Evolutionary conservation across 163 green algal genomes (phyloP).

Genomic region (Scenedesmus sp.): DNA sequence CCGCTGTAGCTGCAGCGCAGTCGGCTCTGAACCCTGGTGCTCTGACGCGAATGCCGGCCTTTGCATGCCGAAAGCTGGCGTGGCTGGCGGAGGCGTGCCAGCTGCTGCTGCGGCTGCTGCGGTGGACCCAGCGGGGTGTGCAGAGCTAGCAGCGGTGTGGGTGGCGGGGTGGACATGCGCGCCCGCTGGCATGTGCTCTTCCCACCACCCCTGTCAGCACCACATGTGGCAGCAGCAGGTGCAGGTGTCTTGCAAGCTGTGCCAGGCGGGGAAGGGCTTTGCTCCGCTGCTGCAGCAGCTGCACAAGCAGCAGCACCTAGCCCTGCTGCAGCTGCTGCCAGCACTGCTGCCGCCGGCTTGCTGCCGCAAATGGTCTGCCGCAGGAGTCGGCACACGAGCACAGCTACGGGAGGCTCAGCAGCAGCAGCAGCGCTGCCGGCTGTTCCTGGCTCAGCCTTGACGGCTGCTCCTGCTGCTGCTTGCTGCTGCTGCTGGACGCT

Average conservation of each 20-base stretch:
- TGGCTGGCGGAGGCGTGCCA: neutral
- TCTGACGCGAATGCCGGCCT: neutral
- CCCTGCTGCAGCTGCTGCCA: conserved; percentile 9
- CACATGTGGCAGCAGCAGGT: conserved; percentile 4
- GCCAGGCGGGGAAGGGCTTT: neutral
- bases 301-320: neutral
- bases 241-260: neutral
- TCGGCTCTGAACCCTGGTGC: neutral
- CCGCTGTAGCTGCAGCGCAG: neutral
- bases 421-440: neutral
- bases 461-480: neutral
- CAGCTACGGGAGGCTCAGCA: neutral
- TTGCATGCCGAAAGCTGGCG: neutral
- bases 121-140: neutral
- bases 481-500: neutral
- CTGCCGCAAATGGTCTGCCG: neutral
- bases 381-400: neutral
- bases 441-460: neutral
- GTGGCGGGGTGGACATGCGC: neutral
- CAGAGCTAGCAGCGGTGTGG: neutral
- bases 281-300: neutral
- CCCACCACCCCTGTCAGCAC: neutral
- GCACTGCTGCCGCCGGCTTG: neutral
- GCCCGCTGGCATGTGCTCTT: neutral
- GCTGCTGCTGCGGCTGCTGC: neutral